Evolutionary conservation across 192 early-diverging fungal species (phyloP).

Genomic region (Gigaspora rosea): DNA sequence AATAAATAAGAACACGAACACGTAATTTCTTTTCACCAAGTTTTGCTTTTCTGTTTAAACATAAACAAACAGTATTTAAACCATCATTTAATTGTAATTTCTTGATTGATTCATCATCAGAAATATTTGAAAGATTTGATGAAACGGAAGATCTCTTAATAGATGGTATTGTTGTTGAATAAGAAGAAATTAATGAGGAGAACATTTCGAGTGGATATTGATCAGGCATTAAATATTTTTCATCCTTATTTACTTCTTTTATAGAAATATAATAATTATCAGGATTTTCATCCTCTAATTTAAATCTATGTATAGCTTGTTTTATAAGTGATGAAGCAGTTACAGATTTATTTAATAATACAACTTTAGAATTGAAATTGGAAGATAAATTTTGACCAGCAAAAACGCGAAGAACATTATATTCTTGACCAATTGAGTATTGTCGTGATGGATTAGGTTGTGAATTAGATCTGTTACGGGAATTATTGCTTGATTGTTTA

Average conservation of each 20-base stretch:
- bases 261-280: constrained; percentile 54
- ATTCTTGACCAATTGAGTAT: not conserved
- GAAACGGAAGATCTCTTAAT: constrained; percentile 47
- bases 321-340: constrained; percentile 50
- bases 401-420: constrained; percentile 52
- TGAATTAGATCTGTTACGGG: not conserved
- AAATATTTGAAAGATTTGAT: constrained; percentile 41
- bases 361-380: constrained; percentile 48
- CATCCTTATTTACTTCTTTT: constrained; percentile 52
- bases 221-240: constrained; percentile 43
- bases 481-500: constrained; percentile 26
- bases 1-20: constrained; percentile 23
- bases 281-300: constrained; percentile 46
- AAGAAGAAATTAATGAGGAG: constrained; percentile 50
- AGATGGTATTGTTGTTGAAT: constrained; percentile 54
- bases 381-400: constrained; percentile 46
- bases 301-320: constrained; percentile 54
- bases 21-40: constrained; percentile 20
- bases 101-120: constrained; percentile 19
- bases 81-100: not conserved
- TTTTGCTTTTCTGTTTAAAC: constrained; percentile 19
- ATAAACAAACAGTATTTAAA: constrained; percentile 21
- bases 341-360: constrained; percentile 45
- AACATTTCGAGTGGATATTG: constrained; percentile 60
- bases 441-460: not conserved